Evolutionary conservation across 495 filamentous ascomycete genomes (phyloP), one percentile per base, ranked within the genome.

Genomic region (Astrothelium subdiscretum): DNA sequence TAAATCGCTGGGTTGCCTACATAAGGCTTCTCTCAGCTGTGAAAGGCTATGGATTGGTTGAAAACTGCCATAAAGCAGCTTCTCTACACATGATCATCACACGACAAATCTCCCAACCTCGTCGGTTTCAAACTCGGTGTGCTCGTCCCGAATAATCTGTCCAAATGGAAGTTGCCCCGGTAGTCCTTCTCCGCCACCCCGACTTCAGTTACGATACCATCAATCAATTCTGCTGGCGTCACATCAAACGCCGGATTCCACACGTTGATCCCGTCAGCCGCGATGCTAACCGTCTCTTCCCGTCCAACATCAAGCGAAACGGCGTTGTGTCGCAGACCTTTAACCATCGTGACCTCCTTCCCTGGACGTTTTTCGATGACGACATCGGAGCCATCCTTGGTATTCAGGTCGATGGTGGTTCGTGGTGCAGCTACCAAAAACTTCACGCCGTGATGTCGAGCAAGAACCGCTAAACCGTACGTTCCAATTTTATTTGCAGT

Each of bases 401-500:
- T 97, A 18, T 81, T 76, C 62, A 96, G 76, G 70, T 98, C 94
- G 68, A 98, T 92, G 61, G 89, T 96, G 10, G 95, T 97, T 22
- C 90, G 87, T 12, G 94, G 94, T 1, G 94, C 94, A 3, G 95
- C 94, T 10, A 97, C 92, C 31, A 98, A 79, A 71, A 98, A 98
- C 71, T 94, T 97, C 58, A 97, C 81, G 20, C 86, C 88, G 71
- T 97, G 95, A 68, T 90, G 77, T 63, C 80, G 85, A 26, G 94
- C 94, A 31, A 94, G 79, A 2, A 96, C 88, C 12, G 94, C 91
- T 31, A 98, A 81, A 42, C 81, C 75, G 72, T 97, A 97, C n/a
- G 94, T 98, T 31, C 94, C 94, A 62, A 98, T 95, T 77, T 98
- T 98, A 74, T 98, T 98, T 51, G 94, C 94, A 1, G 94, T 97